phyloP scores from a whole-genome alignment of 495 filamentous ascomycete species.

The Penicillium flavigenum region DNA sequence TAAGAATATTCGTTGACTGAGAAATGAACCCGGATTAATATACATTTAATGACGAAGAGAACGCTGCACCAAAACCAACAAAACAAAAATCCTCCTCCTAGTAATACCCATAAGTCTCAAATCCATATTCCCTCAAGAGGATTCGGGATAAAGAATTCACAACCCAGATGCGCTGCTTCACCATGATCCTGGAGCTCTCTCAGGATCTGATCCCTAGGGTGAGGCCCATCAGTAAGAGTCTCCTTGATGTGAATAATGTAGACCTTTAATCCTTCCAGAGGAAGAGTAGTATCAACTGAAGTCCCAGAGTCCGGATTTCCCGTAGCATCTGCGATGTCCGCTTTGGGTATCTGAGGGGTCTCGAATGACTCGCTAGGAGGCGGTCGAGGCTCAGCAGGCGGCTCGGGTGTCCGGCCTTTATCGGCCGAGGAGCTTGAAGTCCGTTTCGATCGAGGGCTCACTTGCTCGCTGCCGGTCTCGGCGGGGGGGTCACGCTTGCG shows the following conservation, averaged over 20 bases:
- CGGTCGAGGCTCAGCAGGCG: conserved; percentile 1
- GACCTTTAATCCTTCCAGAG: conserved; percentile 56
- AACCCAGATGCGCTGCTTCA: conserved; percentile 62
- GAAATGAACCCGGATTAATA: not conserved
- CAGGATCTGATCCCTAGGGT: conserved; percentile 65
- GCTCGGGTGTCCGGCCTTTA: conserved; percentile 8
- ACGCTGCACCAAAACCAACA: not conserved
- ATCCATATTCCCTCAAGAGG: conserved; percentile 51
- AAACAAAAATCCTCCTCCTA: not conserved
- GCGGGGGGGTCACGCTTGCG: conserved; percentile 30
- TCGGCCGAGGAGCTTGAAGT: conserved; percentile 6
- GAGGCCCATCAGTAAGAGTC: conserved; percentile 60
- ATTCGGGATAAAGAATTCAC: conserved; percentile 69
- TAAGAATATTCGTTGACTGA: not conserved
- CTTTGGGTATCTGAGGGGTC: conserved; percentile 8
- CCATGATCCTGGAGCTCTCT: conserved; percentile 63
- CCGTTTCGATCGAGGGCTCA: conserved; percentile 33
- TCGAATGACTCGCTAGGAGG: not conserved
- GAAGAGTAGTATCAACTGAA: conserved; percentile 33
- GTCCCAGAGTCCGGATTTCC: conserved; percentile 15
- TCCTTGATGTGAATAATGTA: conserved; percentile 88
- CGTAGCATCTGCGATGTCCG: conserved; percentile 13
- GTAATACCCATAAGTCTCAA: conserved; percentile 13
- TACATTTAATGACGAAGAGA: not conserved
- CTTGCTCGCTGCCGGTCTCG: conserved; percentile 9